phyloP scores from a whole-genome alignment of 208 protist genomes.

The Trypanosomatidae sp. region DNA sequence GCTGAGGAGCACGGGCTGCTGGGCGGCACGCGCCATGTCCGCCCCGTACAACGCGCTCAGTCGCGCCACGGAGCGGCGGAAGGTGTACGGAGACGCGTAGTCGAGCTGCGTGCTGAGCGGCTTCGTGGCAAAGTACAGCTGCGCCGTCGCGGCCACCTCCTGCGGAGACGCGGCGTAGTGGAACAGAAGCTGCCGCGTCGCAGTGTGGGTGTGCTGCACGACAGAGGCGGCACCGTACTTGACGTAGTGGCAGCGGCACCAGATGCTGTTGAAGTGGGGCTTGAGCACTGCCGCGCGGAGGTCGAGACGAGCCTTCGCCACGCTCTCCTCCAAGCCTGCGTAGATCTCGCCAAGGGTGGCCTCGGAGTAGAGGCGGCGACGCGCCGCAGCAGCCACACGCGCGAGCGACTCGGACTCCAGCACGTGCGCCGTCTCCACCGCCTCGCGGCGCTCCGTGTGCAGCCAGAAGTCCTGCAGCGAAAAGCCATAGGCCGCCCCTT shows the following conservation, averaged over 20 bases:
- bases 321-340: constrained; percentile 44
- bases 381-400: constrained; percentile 53
- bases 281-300: constrained; percentile 54
- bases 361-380: constrained; percentile 42
- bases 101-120: constrained; percentile 72
- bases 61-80: constrained; percentile 57
- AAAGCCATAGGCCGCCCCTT: constrained; percentile 34
- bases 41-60: constrained; percentile 68
- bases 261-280: constrained; percentile 65
- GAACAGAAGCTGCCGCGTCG: constrained; percentile 69
- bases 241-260: constrained; percentile 76
- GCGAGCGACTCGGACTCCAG: constrained; percentile 51
- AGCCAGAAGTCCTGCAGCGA: constrained; percentile 73
- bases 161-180: constrained; percentile 60
- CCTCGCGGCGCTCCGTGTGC: constrained; percentile 75
- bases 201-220: constrained; percentile 78
- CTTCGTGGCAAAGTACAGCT: constrained; percentile 84
- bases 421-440: constrained; percentile 78
- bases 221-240: constrained; percentile 78
- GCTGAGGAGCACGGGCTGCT: constrained; percentile 62
- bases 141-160: constrained; percentile 71
- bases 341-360: constrained; percentile 30
- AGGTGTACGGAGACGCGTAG: constrained; percentile 82
- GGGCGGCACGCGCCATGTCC: constrained; percentile 59
- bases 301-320: constrained; percentile 58